Conservation (phyloP, 139 green algal genomes). For the Mychonastes homosphaera region DNA sequence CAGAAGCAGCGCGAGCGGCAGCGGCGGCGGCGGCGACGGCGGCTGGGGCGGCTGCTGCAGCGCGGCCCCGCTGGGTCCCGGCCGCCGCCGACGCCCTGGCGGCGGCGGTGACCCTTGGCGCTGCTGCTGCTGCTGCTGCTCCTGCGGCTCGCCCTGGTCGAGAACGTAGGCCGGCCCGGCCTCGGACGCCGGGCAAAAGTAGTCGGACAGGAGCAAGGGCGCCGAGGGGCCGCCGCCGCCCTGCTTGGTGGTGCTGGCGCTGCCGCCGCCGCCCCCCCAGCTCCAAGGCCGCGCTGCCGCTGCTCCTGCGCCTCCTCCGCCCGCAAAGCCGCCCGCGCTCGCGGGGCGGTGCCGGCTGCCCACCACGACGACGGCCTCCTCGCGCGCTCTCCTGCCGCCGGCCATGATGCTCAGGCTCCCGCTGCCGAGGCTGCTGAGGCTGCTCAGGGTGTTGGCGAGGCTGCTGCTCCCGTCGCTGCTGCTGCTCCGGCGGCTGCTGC, state of each 20-base stretch:
- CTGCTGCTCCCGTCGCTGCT: neutral
- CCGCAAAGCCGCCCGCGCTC: no score
- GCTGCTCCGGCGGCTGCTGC: neutral
- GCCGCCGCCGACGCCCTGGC: conserved; percentile 5
- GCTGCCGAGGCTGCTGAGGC: no score
- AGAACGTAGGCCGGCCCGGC: conserved; percentile 5
- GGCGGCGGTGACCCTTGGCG: neutral
- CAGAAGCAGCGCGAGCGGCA: neutral
- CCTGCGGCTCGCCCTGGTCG: neutral
- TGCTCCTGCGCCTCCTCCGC: conserved; percentile 3
- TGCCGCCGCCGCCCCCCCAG: neutral
- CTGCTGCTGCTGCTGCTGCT: neutral
- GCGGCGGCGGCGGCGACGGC: neutral
- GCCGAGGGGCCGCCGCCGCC: neutral
- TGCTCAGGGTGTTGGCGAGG: conserved; percentile 1
- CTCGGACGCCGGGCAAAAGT: conserved; percentile 14
- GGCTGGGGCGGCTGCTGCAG: neutral
- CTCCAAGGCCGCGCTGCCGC: neutral
- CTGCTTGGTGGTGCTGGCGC: conserved; percentile 1
- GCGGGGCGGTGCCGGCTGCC: no score
- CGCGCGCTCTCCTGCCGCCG: no score
- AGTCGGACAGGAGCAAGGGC: conserved; percentile 8
- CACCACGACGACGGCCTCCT: no score
- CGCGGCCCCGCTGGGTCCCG: conserved; percentile 4
- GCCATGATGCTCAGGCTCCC: no score